Evolutionary conservation across 2,329 filamentous ascomycete species (phyloP), one percentile per base, ranked within the genome.

Genomic region (Sclerotinia sclerotiorum): DNA sequence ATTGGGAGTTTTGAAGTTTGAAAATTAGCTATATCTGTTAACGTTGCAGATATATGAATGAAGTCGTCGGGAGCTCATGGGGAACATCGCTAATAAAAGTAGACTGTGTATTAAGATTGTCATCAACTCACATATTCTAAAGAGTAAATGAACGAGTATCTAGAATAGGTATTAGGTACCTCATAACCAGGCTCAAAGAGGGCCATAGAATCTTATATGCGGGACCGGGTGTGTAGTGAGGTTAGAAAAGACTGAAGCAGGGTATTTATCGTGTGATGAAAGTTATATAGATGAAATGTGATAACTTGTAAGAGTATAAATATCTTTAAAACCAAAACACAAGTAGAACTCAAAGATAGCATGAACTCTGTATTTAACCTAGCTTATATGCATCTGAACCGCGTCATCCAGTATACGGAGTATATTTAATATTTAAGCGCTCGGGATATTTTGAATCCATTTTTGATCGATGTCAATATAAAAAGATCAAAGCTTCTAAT

Each of bases 371-470:
- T 1, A 42, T 42, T 4, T 4, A 42, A 42, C 3, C 39, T 5
- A 42, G 39, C 39, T 42, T 42, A 42, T 15, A 42, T 42, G 10
- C 1, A 39, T 52, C 49, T 24, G 49, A 29, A 52, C 24, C 10
- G 49, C 24, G 21, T 29, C 24, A 21, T 46, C 39, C 24, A 29
- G 24, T 21, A 19, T 13, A 42, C 13, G n/a, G 27, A 48, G 32
- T 15, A 49, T 35, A 51, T 24, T 6, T 2, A 49, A 13, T 2
- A 17, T n/a, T 27, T 62, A 62, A 62, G 58, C 58, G 58, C 58
- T 49, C 46, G 58, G 58, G 58, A 62, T 19, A 11, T 62, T 49
- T 42, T 24, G 29, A 32, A 21, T 39, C 29, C 29, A 56, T 56
- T 35, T 35, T 35, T 39, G 27, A 35, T 61, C 42, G 21, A 48